Evolutionary conservation across 441 rosid genomes (phyloP).

Genomic region (Pelargonium australe): DNA sequence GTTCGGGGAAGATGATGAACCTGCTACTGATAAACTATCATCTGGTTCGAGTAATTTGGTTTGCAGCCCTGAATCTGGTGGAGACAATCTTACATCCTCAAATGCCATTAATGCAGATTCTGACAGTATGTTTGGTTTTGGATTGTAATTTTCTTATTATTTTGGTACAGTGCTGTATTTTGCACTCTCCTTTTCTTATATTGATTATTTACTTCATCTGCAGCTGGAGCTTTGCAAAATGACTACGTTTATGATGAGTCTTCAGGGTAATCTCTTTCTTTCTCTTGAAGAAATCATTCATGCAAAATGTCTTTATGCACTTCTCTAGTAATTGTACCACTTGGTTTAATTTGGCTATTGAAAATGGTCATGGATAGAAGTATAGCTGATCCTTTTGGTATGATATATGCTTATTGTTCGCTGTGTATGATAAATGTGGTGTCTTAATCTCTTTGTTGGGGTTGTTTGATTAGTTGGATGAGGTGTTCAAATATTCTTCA

Average conservation of each 20-base stretch:
- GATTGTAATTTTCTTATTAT: neutral
- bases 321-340: neutral
- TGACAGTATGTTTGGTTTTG: slow-evolving; percentile 34
- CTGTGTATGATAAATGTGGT: neutral
- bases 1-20: slow-evolving; percentile 69
- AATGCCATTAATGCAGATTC: slow-evolving; percentile 22
- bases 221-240: slow-evolving; percentile 52
- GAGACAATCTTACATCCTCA: slow-evolving; percentile 28
- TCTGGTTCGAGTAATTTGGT: slow-evolving; percentile 26
- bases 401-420: neutral
- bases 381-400: neutral
- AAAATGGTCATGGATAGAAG: slow-evolving; percentile 2
- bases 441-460: neutral
- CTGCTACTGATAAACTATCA: slow-evolving; percentile 22
- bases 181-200: slow-evolving; percentile 6
- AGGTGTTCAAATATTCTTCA: neutral
- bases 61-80: slow-evolving; percentile 28
- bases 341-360: neutral
- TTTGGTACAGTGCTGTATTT: slow-evolving; percentile 1
- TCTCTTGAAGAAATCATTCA: neutral
- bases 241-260: slow-evolving; percentile 83
- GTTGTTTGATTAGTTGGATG: neutral
- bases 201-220: slow-evolving; percentile 19
- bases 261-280: slow-evolving; percentile 55
- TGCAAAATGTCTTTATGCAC: neutral